Evolutionary conservation across 192 early-diverging fungal genomes (phyloP).

Genomic region (Coemansia sp.): DNA sequence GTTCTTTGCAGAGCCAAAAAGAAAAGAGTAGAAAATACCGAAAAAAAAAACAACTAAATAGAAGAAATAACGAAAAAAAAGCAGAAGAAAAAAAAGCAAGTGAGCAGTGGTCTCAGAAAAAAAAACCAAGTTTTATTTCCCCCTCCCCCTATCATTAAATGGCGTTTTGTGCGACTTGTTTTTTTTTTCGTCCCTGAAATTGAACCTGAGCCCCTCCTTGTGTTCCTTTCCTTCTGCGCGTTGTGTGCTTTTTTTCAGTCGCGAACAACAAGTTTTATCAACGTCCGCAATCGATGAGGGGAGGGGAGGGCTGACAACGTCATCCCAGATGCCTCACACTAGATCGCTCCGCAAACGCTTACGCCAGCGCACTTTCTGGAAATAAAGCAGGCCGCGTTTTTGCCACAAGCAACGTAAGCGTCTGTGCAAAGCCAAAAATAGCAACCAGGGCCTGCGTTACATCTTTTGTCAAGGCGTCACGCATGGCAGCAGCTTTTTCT

Average conservation of each 20-base stretch:
- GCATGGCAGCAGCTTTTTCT: not conserved
- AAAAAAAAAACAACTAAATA: slow-evolving; percentile 8
- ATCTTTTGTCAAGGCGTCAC: not conserved
- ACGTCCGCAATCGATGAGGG: too few relatives aligned
- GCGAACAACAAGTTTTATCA: too few relatives aligned
- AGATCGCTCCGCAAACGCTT: too few relatives aligned
- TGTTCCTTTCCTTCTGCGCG: too few relatives aligned
- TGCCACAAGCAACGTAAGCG: not conserved
- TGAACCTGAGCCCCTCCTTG: too few relatives aligned
- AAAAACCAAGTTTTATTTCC: slow-evolving; percentile 14
- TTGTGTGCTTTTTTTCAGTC: too few relatives aligned
- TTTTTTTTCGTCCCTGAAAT: not conserved
- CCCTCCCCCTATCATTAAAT: not conserved
- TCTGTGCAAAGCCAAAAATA: not conserved
- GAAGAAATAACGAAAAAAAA: slow-evolving; percentile 11
- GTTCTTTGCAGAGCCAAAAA: not conserved
- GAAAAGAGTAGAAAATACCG: slow-evolving; percentile 1
- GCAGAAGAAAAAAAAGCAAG: slow-evolving; percentile 11
- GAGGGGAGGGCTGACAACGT: too few relatives aligned
- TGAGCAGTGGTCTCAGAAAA: slow-evolving; percentile 5
- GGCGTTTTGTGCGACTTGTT: slow-evolving; percentile 3
- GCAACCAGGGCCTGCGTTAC: not conserved
- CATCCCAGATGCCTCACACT: too few relatives aligned
- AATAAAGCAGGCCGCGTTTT: too few relatives aligned
- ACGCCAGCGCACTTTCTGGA: too few relatives aligned